Evolutionary conservation across 208 protist species (phyloP).

Genomic region (Leishmania lainsoni): DNA sequence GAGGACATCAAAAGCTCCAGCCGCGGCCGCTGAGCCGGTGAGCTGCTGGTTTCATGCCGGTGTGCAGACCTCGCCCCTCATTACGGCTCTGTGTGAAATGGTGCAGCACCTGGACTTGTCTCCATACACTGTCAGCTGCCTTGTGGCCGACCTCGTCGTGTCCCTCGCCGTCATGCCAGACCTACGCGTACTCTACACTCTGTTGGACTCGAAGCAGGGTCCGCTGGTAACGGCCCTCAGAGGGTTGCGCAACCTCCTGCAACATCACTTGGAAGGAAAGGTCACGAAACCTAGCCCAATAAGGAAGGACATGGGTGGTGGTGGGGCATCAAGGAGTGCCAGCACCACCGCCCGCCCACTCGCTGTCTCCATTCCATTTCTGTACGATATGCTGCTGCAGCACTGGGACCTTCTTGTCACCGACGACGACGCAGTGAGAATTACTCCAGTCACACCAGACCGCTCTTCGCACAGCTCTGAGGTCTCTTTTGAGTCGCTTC

Average conservation of each 20-base stretch:
- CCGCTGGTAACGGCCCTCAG: slow-evolving; percentile 46
- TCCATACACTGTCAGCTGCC: slow-evolving; percentile 43
- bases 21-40: neutral
- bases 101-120: slow-evolving; percentile 37
- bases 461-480: neutral
- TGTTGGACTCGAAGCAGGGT: slow-evolving; percentile 58
- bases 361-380: slow-evolving; percentile 13
- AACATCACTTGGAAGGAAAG: slow-evolving; percentile 16
- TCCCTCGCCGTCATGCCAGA: slow-evolving; percentile 67
- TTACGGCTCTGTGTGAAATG: slow-evolving; percentile 49
- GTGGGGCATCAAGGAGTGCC: slow-evolving; percentile 4
- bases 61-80: slow-evolving; percentile 44
- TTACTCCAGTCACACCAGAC: neutral
- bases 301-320: slow-evolving; percentile 19
- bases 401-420: slow-evolving; percentile 26
- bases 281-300: slow-evolving; percentile 39
- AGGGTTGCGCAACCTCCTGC: slow-evolving; percentile 33
- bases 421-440: slow-evolving; percentile 4
- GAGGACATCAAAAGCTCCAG: neutral
- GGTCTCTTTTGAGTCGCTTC: slow-evolving; percentile 7
- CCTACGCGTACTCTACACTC: slow-evolving; percentile 67
- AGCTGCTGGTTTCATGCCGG: slow-evolving; percentile 59
- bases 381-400: slow-evolving; percentile 35
- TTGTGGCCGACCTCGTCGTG: slow-evolving; percentile 52
- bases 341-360: slow-evolving; percentile 5